A percentile compares a stretch with the other conserved stretches of the same genome.
These are phyloP conservation scores for Zygosaccharomyces rouxii DNA, from an alignment of 805 yeast species.

Conservation along the genomic window DNA sequence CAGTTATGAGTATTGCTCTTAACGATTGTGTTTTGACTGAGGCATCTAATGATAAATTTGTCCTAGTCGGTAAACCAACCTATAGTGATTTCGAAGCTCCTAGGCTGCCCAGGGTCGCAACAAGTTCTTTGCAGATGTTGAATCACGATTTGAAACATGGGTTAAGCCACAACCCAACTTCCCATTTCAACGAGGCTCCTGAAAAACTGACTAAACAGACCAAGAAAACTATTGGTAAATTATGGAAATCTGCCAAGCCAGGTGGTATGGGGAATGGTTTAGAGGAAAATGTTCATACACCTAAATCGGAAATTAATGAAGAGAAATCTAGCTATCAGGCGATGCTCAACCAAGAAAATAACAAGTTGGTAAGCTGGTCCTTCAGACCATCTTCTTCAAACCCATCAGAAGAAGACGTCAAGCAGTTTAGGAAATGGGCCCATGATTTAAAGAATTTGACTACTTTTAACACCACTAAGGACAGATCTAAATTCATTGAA, in stretches of 20 bases:
- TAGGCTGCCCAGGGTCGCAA: conserved; percentile 10
- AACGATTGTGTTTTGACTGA: conserved; percentile 35
- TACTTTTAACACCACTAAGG: conserved; percentile 43
- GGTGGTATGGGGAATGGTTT: conserved; percentile 12
- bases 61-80: conserved; percentile 36
- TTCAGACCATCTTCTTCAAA: conserved; percentile 26
- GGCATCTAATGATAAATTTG: conserved; percentile 39
- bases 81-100: conserved; percentile 19
- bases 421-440: conserved; percentile 49
- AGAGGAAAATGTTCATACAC: neutral
- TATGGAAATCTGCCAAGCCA: conserved; percentile 13
- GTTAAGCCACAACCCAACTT: neutral
- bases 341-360: conserved; percentile 15
- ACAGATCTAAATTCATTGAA: conserved; percentile 47
- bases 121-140: neutral
- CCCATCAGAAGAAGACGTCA: conserved; percentile 41
- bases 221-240: conserved; percentile 21
- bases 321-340: conserved; percentile 12
- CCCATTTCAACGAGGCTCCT: conserved; percentile 13
- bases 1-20: conserved; percentile 40
- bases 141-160: neutral
- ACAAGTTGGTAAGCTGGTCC: conserved; percentile 25
- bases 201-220: conserved; percentile 21
- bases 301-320: conserved; percentile 8
- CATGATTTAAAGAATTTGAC: conserved; percentile 51